Base-by-base conservation (phyloP, 768 basidiomycete species). In the Lyophyllum decastes region DNA sequence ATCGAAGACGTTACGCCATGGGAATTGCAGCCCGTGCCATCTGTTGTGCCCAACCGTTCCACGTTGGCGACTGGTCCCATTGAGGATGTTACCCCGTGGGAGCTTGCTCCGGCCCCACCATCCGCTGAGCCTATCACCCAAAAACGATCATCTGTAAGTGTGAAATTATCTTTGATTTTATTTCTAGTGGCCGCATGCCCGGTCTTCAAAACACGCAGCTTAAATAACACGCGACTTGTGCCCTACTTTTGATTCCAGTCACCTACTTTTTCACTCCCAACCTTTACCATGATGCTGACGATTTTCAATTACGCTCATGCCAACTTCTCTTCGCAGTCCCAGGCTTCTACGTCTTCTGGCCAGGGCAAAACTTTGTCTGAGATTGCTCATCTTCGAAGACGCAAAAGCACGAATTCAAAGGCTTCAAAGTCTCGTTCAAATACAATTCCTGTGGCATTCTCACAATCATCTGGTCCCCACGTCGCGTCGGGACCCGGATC, bases 341-440 rank as follows among this genome's bases (percentile, higher is more conserved):
- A 72, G 33, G 61, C 64, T 7, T 69, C 70, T 12, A 66, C 69
- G 1, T 72, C 73, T 4, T 64, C 68, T 41, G 60, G 58, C 25
- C 62, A 58, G 41, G 59, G 56, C 49, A 71, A 66, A 59, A 57
- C 59, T 10, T 52, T 68, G 41, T 47, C 68, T 8, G 73, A 74
- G 10, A 34, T 70, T 26, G 66, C 68, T 21, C 64, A 74, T 11
- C 57, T 71, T 26, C 67, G 68, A 16, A 63, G 70, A 40, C 74
- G 75, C 40, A 76, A 73, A 54, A 72, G 72, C 38, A 74, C 68
- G 2, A 70, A 71, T 14, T 63, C 62, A 49, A 74, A 73, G 61
- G 35, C 65, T 25, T 40, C 63, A 26, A 66, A 62, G 35, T 48
- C 61, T 25, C 66, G 63, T 47, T 63, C 63, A 11, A 62, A 61